Evolutionary conservation across 1,284 basidiomycete genomes (phyloP).

Genomic region (Coniophora puteana): DNA sequence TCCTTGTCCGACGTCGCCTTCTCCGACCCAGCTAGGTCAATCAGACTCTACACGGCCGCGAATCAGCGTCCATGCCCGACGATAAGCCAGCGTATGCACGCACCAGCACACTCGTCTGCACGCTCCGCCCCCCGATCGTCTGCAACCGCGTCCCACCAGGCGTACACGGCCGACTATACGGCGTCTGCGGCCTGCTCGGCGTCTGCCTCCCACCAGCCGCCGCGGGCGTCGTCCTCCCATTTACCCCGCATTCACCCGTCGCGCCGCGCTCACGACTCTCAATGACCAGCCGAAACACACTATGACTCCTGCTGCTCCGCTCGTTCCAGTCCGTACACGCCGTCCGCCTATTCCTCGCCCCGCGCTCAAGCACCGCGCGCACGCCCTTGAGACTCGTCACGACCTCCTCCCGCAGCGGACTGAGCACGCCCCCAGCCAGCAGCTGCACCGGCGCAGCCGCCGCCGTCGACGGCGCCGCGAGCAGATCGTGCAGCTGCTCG

Average conservation of each 20-base stretch:
- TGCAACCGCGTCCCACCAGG: slow-evolving; percentile 65
- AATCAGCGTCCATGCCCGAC: slow-evolving; percentile 11
- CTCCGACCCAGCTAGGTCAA: slow-evolving; percentile 97
- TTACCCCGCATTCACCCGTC: too few species aligned
- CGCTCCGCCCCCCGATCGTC: slow-evolving; percentile 67
- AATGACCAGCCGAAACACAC: slow-evolving; percentile 87
- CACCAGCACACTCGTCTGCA: slow-evolving; percentile 79
- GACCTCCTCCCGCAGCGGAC: slow-evolving; percentile 85
- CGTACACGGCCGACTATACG: slow-evolving; percentile 58
- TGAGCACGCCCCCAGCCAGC: slow-evolving; percentile 59
- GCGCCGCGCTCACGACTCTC: slow-evolving; percentile 70
- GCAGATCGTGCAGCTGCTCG: slow-evolving; percentile 85
- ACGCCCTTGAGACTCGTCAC: slow-evolving; percentile 89
- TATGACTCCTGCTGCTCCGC: slow-evolving; percentile 88
- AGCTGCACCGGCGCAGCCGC: slow-evolving; percentile 69
- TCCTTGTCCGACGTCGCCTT: slow-evolving; percentile 94
- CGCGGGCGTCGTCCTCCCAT: too few species aligned
- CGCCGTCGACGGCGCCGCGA: slow-evolving; percentile 66
- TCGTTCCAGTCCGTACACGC: slow-evolving; percentile 98
- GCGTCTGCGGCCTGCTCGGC: slow-evolving; percentile 49
- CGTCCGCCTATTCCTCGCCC: slow-evolving; percentile 86
- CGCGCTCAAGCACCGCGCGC: slow-evolving; percentile 78
- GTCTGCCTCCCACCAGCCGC: slow-evolving; percentile 38
- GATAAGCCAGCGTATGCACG: slow-evolving; percentile 16
- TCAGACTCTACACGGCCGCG: slow-evolving; percentile 60